Conservation (phyloP, 108 stramenopile genomes). For the Skeletonema grethae region DNA sequence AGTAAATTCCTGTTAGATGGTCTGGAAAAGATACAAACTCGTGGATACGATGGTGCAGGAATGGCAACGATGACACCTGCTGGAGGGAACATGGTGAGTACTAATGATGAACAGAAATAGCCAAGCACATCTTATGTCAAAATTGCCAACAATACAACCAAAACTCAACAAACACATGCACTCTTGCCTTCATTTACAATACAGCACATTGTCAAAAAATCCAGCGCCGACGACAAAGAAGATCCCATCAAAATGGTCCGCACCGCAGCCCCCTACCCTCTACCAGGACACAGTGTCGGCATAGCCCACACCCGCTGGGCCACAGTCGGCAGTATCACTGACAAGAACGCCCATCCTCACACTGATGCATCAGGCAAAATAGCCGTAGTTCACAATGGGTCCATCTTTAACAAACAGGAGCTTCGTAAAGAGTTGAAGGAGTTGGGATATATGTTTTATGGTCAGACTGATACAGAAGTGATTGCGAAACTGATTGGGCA, state of each 20-base stretch:
- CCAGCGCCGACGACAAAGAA: constrained; percentile 63
- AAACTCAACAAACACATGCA: not conserved
- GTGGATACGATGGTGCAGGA: constrained; percentile 90
- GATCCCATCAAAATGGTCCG: constrained; percentile 76
- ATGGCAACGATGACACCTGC: constrained; percentile 62
- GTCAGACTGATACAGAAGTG: constrained; percentile 92
- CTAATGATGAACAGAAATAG: not conserved
- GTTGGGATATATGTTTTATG: constrained; percentile 67
- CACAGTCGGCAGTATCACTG: constrained; percentile 87
- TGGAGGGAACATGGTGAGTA: constrained; percentile 33
- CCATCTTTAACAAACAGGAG: constrained; percentile 77
- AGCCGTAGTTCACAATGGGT: constrained; percentile 90
- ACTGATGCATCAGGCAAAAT: constrained; percentile 66
- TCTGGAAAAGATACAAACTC: constrained; percentile 79
- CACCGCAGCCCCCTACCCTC: constrained; percentile 30
- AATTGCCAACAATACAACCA: not conserved
- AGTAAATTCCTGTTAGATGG: constrained; percentile 72
- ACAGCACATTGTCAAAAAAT: constrained; percentile 72
- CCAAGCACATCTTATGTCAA: not conserved
- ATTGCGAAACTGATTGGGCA: constrained; percentile 80
- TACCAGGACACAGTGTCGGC: constrained; percentile 60
- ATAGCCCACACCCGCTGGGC: constrained; percentile 94
- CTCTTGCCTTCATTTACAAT: not conserved
- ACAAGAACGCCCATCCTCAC: constrained; percentile 89
- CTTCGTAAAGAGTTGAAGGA: constrained; percentile 66